Percentiles rank a stretch among this genome's conserved stretches.
phyloP scores from a whole-genome alignment of 768 basidiomycete genomes.

The Suillus plorans region DNA sequence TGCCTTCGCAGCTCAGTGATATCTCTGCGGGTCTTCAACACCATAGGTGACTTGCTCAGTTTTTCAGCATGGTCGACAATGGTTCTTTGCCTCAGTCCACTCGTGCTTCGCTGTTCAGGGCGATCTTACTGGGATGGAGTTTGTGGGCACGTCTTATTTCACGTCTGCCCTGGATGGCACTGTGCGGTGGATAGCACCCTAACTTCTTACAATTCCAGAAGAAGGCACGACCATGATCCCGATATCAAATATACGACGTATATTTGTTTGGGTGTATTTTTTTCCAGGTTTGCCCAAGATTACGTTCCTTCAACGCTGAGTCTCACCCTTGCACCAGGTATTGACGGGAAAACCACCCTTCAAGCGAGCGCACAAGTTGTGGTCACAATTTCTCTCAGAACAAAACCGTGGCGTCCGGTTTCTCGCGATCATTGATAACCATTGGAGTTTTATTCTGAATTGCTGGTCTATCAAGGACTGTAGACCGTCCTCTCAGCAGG shows the following conservation, averaged over 20 bases:
- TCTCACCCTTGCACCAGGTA: too few species aligned
- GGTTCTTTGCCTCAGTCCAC: slow-evolving; percentile 12
- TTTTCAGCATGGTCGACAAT: neutral
- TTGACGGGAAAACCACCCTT: slow-evolving; percentile 9
- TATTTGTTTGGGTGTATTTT: too few species aligned
- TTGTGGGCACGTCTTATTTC: slow-evolving; percentile 12
- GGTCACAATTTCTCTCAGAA: slow-evolving; percentile 7
- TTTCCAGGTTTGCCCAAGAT: too few species aligned
- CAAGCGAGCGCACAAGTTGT: slow-evolving; percentile 12
- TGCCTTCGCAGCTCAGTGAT: slow-evolving; percentile 20
- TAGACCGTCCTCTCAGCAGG: neutral
- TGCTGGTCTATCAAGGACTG: slow-evolving; percentile 20
- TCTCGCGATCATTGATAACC: neutral
- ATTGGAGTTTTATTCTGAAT: slow-evolving; percentile 11
- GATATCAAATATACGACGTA: too few species aligned
- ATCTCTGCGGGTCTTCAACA: slow-evolving; percentile 29
- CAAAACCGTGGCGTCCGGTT: slow-evolving; percentile 3
- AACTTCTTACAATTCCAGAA: slow-evolving; percentile 36
- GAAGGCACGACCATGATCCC: too few species aligned
- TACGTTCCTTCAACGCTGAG: too few species aligned
- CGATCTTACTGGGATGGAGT: slow-evolving; percentile 19
- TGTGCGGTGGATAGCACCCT: slow-evolving; percentile 4
- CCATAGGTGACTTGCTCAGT: slow-evolving; percentile 12
- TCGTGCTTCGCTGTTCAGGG: slow-evolving; percentile 19
- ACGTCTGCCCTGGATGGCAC: neutral